Conservation (phyloP, 2,329 filamentous ascomycete species). For the Aureobasidium sp. region DNA sequence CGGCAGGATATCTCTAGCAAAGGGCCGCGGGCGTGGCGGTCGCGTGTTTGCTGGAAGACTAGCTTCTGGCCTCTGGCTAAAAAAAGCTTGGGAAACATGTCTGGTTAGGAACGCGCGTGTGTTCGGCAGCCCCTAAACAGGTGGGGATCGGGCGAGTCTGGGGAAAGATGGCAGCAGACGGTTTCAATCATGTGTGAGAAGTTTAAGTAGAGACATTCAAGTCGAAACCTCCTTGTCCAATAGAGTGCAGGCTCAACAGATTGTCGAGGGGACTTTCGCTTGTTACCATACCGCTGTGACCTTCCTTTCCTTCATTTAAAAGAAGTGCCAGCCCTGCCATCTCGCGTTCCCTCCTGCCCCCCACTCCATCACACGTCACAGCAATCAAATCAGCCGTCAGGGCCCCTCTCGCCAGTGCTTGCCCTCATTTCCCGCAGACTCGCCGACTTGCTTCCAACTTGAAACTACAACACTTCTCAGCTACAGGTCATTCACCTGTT, state of each 20-base stretch:
- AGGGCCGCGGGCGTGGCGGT: background rate
- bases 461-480: no score
- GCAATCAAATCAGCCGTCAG: conserved; percentile 10
- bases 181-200: conserved; percentile 7
- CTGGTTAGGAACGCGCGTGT: background rate
- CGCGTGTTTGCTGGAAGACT: background rate
- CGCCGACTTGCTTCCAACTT: background rate
- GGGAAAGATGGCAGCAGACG: background rate
- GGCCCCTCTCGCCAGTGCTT: conserved; percentile 5
- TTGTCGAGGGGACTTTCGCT: background rate
- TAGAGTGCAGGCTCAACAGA: conserved; percentile 5
- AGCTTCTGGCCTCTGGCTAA: background rate
- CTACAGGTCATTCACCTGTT: no score
- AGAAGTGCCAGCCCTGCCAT: background rate
- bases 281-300: background rate
- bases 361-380: conserved; percentile 11
- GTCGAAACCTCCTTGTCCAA: background rate
- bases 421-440: conserved; percentile 8
- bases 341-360: background rate
- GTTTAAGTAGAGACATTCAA: background rate
- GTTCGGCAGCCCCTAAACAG: background rate
- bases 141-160: background rate
- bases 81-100: background rate
- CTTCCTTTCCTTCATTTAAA: background rate
- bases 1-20: background rate